Conservation (phyloP, 129 eudicot species). For the Erigeron canadensis region DNA sequence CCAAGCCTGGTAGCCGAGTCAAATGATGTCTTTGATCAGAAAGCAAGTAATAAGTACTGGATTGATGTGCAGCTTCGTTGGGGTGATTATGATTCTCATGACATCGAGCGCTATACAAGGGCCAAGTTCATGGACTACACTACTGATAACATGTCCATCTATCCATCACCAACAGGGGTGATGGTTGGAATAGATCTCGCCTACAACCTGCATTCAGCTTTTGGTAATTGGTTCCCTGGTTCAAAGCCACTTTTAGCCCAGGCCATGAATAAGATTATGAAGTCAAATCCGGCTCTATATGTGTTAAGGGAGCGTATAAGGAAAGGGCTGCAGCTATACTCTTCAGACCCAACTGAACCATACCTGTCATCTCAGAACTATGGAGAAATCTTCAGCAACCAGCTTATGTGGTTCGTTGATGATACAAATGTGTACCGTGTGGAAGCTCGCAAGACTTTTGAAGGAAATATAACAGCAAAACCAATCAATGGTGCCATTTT, state of each 20-base stretch:
- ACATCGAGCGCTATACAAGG: conserved; percentile 91
- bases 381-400: conserved; percentile 98
- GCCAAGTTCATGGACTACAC: conserved; percentile 99
- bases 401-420: conserved; percentile 99
- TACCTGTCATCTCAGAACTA: conserved; percentile 96
- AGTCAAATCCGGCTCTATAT: conserved; percentile 98
- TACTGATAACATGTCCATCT: conserved; percentile 97
- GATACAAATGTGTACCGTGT: conserved; percentile 99
- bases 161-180: conserved; percentile 99
- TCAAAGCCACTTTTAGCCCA: conserved; percentile 94
- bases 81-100: conserved; percentile 99
- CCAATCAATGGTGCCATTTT: conserved; percentile 98
- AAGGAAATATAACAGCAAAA: conserved; percentile 93
- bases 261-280: conserved; percentile 99
- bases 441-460: conserved; percentile 95
- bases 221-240: conserved; percentile 99
- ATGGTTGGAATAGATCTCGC: conserved; percentile 99
- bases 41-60: conserved; percentile 99
- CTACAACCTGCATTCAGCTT: conserved; percentile 98
- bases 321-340: conserved; percentile 91
- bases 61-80: conserved; percentile 99
- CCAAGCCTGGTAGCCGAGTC: conserved; percentile 98
- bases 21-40: conserved; percentile 97
- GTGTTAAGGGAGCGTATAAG: conserved; percentile 92
- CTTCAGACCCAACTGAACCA: conserved; percentile 99